phyloP scores from a whole-genome alignment of 257 asterid species.

The Solanum corneliomulleri region DNA sequence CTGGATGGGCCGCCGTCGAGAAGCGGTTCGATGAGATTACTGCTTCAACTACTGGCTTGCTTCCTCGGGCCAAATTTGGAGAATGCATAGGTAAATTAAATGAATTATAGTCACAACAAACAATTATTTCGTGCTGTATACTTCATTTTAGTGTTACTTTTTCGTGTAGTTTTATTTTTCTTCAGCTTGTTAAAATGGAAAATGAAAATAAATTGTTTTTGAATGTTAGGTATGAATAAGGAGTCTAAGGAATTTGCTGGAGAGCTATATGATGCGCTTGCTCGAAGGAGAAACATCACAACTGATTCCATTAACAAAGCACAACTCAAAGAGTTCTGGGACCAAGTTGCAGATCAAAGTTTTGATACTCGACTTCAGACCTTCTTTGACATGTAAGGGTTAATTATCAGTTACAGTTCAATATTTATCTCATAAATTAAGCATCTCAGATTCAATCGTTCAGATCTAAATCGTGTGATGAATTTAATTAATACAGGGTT shows the following conservation, averaged over 20 bases:
- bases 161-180: background rate
- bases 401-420: background rate
- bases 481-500: conserved; percentile 44
- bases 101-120: background rate
- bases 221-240: conserved; percentile 59
- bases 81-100: conserved; percentile 70
- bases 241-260: conserved; percentile 69
- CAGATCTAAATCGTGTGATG: background rate
- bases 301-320: conserved; percentile 43
- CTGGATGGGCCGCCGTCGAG: conserved; percentile 73
- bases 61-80: conserved; percentile 58
- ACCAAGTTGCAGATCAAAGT: conserved; percentile 70
- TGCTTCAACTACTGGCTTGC: conserved; percentile 30
- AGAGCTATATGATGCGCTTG: conserved; percentile 67
- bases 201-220: background rate
- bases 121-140: background rate
- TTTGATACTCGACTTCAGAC: conserved; percentile 83
- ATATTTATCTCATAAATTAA: background rate
- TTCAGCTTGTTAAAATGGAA: background rate
- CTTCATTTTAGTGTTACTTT: background rate
- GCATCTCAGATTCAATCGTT: background rate
- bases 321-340: conserved; percentile 72
- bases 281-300: conserved; percentile 46
- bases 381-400: conserved; percentile 70
- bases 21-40: conserved; percentile 54